Conservation (phyloP, 139 green algal genomes). For the Raphidocelis subcapitata region DNA sequence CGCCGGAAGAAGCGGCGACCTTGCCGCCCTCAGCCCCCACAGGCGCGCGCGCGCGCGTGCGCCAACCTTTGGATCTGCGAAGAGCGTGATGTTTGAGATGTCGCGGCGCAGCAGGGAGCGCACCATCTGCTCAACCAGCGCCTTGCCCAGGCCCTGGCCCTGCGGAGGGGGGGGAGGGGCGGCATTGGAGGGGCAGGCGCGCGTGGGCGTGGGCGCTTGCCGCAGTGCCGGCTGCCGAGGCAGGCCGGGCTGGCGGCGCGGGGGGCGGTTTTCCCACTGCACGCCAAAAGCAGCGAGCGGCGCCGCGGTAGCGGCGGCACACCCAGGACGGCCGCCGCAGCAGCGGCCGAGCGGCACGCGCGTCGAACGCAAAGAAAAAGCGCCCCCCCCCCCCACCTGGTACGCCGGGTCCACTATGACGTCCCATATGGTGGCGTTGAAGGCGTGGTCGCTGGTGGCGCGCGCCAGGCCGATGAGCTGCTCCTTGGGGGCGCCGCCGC, state of each 20-base stretch:
- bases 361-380: too few species aligned
- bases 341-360: too few species aligned
- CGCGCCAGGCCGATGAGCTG: constrained; percentile 82
- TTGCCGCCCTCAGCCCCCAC: not conserved
- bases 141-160: constrained; percentile 88
- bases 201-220: too few species aligned
- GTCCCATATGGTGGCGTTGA: constrained; percentile 99
- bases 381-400: constrained; percentile 68
- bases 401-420: constrained; percentile 94
- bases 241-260: too few species aligned
- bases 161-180: too few species aligned
- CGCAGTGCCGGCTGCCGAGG: too few species aligned
- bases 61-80: constrained; percentile 91
- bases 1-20: not conserved
- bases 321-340: too few species aligned
- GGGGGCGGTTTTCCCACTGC: too few species aligned
- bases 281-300: too few species aligned
- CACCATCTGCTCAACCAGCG: constrained; percentile 91
- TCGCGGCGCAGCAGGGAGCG: constrained; percentile 78
- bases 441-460: constrained; percentile 90
- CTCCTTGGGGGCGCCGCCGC: constrained; percentile 25
- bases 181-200: too few species aligned
- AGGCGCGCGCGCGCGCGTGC: constrained; percentile 5
- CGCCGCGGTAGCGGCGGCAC: too few species aligned
- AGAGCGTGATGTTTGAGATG: constrained; percentile 97